These are phyloP conservation scores for Dissophora ornata DNA, from an alignment of 192 early-diverging fungal genomes.

Conservation along the genomic window DNA sequence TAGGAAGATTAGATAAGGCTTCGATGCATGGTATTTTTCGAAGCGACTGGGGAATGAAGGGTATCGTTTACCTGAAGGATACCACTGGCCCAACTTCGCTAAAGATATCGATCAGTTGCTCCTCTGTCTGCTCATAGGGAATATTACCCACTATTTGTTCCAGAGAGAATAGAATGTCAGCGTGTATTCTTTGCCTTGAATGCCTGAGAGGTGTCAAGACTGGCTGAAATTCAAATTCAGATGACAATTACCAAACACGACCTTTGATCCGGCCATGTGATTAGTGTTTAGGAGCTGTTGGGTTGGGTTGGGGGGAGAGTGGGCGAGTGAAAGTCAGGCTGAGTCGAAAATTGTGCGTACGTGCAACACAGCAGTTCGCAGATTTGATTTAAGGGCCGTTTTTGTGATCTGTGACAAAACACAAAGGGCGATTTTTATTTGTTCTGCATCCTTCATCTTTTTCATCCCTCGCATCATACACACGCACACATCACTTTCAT, in stretches of 20 bases:
- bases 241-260: slow-evolving; percentile 59
- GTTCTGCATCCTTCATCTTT: neutral
- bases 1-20: neutral
- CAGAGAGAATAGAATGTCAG: neutral
- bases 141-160: slow-evolving; percentile 75
- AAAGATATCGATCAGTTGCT: slow-evolving; percentile 91
- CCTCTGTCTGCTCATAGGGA: slow-evolving; percentile 90
- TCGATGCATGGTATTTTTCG: too few relatives aligned
- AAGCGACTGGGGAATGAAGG: neutral
- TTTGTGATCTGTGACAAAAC: too few relatives aligned
- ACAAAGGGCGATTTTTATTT: neutral
- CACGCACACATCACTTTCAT: neutral
- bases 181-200: too few relatives aligned
- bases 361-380: too few relatives aligned
- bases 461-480: slow-evolving; percentile 4
- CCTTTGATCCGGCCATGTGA: slow-evolving; percentile 49
- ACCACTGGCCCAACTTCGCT: slow-evolving; percentile 89
- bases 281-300: too few relatives aligned
- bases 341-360: too few relatives aligned
- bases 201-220: too few relatives aligned
- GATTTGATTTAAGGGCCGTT: too few relatives aligned
- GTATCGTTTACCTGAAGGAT: slow-evolving; percentile 67
- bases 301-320: neutral
- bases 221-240: too few relatives aligned
- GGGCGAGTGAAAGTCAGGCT: too few relatives aligned